A percentile compares a stretch with the other conserved stretches of the same genome.
Conservation (phyloP, 2,329 filamentous ascomycete species). For the Didymella sp. region DNA sequence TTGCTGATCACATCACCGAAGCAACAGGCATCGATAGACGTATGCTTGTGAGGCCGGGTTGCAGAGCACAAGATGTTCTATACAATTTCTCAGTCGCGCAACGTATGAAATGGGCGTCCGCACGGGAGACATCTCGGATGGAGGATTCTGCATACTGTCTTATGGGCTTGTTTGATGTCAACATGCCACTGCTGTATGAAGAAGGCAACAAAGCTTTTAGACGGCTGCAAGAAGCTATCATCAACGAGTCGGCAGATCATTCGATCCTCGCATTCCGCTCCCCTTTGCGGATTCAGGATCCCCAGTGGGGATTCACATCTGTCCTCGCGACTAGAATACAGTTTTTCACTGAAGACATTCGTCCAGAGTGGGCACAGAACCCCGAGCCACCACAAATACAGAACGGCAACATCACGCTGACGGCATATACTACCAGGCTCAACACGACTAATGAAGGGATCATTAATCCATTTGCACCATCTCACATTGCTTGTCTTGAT, state of each 20-base stretch:
- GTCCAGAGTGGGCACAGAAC: not conserved
- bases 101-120: not conserved
- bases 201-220: not conserved
- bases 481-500: not conserved
- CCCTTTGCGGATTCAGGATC: too few relatives aligned
- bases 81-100: not conserved
- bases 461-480: not conserved
- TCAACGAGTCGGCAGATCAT: not conserved
- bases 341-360: not conserved
- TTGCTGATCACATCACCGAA: not conserved
- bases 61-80: not conserved
- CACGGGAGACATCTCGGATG: not conserved
- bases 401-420: not conserved
- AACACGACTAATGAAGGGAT: not conserved
- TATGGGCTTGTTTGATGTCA: not conserved
- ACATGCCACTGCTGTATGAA: not conserved
- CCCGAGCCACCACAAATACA: not conserved
- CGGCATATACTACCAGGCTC: not conserved
- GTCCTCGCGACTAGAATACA: not conserved
- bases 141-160: not conserved
- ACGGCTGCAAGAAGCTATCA: not conserved
- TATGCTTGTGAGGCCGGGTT: not conserved
- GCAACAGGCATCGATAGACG: not conserved
- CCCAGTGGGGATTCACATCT: not conserved
- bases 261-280: not conserved